phyloP scores from a whole-genome alignment of 768 basidiomycete species.

The Epithele typhae region DNA sequence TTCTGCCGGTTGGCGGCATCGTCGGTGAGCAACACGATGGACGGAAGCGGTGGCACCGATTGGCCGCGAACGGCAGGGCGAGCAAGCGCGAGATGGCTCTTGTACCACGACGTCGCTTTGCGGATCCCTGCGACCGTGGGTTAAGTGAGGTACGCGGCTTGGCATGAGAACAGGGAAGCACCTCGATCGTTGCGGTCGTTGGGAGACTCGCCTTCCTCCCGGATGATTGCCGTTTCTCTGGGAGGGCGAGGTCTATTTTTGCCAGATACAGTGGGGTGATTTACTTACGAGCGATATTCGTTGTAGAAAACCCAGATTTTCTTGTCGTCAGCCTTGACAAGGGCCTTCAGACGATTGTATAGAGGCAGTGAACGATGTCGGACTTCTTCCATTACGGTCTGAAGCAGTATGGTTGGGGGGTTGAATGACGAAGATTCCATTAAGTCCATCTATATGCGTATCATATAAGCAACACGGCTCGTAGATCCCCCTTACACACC shows the following conservation, averaged over 20 bases:
- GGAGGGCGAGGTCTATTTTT: background rate
- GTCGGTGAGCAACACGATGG: slow-evolving; percentile 82
- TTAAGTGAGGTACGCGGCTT: too few relatives aligned
- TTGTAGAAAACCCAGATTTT: slow-evolving; percentile 84
- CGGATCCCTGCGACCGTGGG: slow-evolving; percentile 64
- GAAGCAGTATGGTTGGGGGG: slow-evolving; percentile 82
- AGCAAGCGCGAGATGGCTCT: slow-evolving; percentile 56
- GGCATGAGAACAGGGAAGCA: slow-evolving; percentile 27
- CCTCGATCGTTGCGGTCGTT: slow-evolving; percentile 97
- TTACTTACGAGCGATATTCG: slow-evolving; percentile 73
- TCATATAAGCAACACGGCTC: background rate
- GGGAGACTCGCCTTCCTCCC: slow-evolving; percentile 75
- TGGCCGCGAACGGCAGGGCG: slow-evolving; percentile 51
- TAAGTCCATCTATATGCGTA: slow-evolving; percentile 79
- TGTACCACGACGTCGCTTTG: slow-evolving; percentile 85
- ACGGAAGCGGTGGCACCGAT: slow-evolving; percentile 40
- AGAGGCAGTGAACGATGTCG: slow-evolving; percentile 90
- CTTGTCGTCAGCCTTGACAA: slow-evolving; percentile 84
- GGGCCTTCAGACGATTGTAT: slow-evolving; percentile 85
- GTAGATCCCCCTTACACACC: too few relatives aligned
- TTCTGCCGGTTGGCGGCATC: slow-evolving; percentile 81
- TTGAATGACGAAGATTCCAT: slow-evolving; percentile 73
- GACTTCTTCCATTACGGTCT: slow-evolving; percentile 96
- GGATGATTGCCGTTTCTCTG: slow-evolving; percentile 77
- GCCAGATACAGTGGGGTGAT: background rate